A percentile compares a stretch with the other conserved stretches of the same genome.
Evolutionary conservation across 345 rosid species (phyloP).

Genomic region (Eucalyptus victrix): DNA sequence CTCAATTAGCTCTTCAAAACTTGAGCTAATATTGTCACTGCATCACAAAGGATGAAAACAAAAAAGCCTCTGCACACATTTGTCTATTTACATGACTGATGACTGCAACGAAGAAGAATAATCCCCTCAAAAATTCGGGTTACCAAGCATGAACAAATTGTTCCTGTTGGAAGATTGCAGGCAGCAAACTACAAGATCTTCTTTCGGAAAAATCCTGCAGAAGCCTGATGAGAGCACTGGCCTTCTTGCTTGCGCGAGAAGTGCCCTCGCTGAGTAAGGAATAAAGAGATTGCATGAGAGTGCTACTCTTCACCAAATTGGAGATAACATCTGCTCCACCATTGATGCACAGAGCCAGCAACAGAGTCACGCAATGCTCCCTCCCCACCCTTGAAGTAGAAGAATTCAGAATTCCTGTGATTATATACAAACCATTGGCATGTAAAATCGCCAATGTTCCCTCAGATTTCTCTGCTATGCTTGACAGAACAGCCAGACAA

Average conservation of each 20-base stretch:
- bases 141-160: conserved; percentile 47
- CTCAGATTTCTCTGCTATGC: conserved; percentile 50
- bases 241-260: conserved; percentile 59
- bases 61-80: neutral
- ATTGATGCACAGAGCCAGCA: conserved; percentile 55
- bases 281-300: conserved; percentile 59
- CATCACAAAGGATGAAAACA: neutral
- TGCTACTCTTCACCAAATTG: conserved; percentile 28
- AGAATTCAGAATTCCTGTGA: conserved; percentile 23
- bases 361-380: conserved; percentile 52
- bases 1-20: conserved; percentile 27
- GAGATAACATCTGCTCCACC: conserved; percentile 54
- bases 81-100: conserved; percentile 3
- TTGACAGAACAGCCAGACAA: conserved; percentile 56
- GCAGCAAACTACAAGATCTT: conserved; percentile 14
- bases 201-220: conserved; percentile 63
- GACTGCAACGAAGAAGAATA: neutral
- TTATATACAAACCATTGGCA: conserved; percentile 29
- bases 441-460: conserved; percentile 43
- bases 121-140: conserved; percentile 18
- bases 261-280: conserved; percentile 57
- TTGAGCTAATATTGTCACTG: neutral
- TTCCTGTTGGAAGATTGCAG: conserved; percentile 25
- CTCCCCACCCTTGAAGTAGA: conserved; percentile 40
- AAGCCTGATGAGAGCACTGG: conserved; percentile 47